Conservation (phyloP, 2,329 filamentous ascomycete genomes). For the Cladosporium sp. region DNA sequence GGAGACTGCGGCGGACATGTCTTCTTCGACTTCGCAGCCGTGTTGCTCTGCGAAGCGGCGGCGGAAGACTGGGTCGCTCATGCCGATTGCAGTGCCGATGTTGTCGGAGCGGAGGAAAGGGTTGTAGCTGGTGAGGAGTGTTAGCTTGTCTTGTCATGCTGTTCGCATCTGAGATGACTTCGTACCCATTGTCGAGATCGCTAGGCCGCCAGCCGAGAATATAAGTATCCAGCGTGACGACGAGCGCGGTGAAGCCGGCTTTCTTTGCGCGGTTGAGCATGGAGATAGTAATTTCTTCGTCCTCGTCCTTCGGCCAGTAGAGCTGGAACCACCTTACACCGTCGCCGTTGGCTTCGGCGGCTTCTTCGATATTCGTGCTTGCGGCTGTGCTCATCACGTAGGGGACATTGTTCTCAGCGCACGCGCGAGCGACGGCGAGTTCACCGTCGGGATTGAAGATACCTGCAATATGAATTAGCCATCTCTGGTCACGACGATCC, state of each 20-base stretch:
- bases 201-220: conserved; percentile 64
- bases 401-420: conserved; percentile 53
- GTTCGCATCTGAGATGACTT: too few relatives aligned
- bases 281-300: conserved; percentile 64
- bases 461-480: conserved; percentile 23
- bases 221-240: conserved; percentile 18
- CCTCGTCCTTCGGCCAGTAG: conserved; percentile 68
- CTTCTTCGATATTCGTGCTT: conserved; percentile 64
- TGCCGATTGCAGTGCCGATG: conserved; percentile 61
- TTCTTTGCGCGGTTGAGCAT: conserved; percentile 62
- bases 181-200: conserved; percentile 29
- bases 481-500: too few relatives aligned
- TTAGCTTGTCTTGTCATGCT: too few relatives aligned
- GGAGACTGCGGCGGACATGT: conserved; percentile 50
- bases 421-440: conserved; percentile 7
- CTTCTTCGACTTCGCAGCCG: conserved; percentile 42
- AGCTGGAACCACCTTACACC: conserved; percentile 68
- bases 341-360: conserved; percentile 57
- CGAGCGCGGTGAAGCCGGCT: conserved; percentile 15
- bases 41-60: conserved; percentile 53
- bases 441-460: conserved; percentile 19
- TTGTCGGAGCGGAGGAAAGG: conserved; percentile 27
- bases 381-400: conserved; percentile 68
- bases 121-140: conserved; percentile 19
- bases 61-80: conserved; percentile 67